These are phyloP conservation scores for Rutstroemia sp. DNA, from an alignment of 2,329 filamentous ascomycete species.

Conservation along the genomic window DNA sequence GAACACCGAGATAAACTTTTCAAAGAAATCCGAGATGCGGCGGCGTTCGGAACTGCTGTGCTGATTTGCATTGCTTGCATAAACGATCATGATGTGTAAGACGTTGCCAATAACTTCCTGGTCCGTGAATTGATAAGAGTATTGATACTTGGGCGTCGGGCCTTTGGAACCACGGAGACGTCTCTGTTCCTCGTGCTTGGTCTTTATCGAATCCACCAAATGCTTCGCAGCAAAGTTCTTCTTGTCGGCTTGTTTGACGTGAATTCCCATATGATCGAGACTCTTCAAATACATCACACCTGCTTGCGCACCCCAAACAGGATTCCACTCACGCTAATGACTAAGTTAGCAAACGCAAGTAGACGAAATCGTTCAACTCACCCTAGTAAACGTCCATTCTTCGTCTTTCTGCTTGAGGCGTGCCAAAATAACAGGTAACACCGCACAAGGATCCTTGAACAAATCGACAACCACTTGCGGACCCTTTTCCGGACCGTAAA, in stretches of 20 bases:
- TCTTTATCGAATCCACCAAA: slow-evolving; percentile 83
- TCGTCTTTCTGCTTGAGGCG: slow-evolving; percentile 94
- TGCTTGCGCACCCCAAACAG: slow-evolving; percentile 95
- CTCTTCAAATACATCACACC: slow-evolving; percentile 93
- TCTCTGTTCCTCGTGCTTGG: slow-evolving; percentile 85
- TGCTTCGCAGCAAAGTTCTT: slow-evolving; percentile 85
- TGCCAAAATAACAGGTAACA: slow-evolving; percentile 81
- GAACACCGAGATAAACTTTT: slow-evolving; percentile 68
- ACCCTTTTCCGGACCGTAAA: slow-evolving; percentile 81
- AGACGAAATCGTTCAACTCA: slow-evolving; percentile 22
- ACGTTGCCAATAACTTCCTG: slow-evolving; percentile 58
- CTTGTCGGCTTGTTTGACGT: slow-evolving; percentile 84
- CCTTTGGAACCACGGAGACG: slow-evolving; percentile 58
- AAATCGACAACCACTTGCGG: slow-evolving; percentile 81
- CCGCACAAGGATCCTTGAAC: slow-evolving; percentile 74
- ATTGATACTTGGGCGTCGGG: slow-evolving; percentile 62
- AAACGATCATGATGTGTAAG: slow-evolving; percentile 55
- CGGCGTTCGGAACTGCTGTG: slow-evolving; percentile 67
- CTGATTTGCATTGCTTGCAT: slow-evolving; percentile 60
- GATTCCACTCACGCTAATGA: slow-evolving; percentile 84
- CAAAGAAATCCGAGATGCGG: slow-evolving; percentile 67
- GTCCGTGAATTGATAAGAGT: slow-evolving; percentile 67
- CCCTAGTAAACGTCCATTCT: slow-evolving; percentile 90
- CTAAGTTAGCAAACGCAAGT: not conserved
- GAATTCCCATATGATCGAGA: slow-evolving; percentile 91